A percentile compares a stretch with the other conserved stretches of the same genome.
These are phyloP conservation scores for Saitozyma podzolica DNA, from an alignment of 768 basidiomycete species.

Conservation along the genomic window DNA sequence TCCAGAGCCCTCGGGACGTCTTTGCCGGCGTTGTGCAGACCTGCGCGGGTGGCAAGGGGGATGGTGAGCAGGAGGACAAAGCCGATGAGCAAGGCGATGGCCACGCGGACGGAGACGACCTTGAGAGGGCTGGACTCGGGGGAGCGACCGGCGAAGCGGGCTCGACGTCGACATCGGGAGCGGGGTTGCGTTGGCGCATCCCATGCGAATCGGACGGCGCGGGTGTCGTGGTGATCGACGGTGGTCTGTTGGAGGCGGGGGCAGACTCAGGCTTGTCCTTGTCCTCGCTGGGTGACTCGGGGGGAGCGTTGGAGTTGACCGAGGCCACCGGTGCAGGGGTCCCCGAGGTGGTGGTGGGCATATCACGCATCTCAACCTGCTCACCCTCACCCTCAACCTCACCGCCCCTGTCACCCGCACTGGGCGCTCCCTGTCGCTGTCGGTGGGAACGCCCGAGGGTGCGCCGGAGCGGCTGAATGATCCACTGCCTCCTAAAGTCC, in stretches of 20 bases:
- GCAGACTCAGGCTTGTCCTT: not conserved
- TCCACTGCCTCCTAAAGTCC: conserved; percentile 47
- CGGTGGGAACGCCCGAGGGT: not conserved
- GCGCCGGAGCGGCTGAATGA: conserved; percentile 5
- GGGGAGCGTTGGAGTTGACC: not conserved
- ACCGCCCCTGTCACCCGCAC: not conserved
- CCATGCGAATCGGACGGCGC: no score
- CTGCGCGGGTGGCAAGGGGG: conserved; percentile 16
- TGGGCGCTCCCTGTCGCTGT: not conserved
- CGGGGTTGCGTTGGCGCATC: not conserved
- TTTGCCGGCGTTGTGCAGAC: conserved; percentile 13
- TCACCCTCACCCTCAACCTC: not conserved
- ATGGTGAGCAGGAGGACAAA: conserved; percentile 28
- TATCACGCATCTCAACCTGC: not conserved
- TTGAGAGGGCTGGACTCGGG: conserved; percentile 6
- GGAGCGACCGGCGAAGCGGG: not conserved
- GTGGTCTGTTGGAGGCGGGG: not conserved
- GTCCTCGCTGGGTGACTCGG: not conserved
- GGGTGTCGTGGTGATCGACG: not conserved
- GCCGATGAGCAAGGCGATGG: conserved; percentile 14
- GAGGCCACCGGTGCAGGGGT: not conserved
- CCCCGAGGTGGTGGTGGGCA: not conserved
- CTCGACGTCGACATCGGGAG: not conserved
- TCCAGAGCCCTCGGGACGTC: conserved; percentile 14
- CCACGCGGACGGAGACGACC: conserved; percentile 14